Conservation (phyloP, 352 stramenopile species). For the Pythium aquatile region DNA sequence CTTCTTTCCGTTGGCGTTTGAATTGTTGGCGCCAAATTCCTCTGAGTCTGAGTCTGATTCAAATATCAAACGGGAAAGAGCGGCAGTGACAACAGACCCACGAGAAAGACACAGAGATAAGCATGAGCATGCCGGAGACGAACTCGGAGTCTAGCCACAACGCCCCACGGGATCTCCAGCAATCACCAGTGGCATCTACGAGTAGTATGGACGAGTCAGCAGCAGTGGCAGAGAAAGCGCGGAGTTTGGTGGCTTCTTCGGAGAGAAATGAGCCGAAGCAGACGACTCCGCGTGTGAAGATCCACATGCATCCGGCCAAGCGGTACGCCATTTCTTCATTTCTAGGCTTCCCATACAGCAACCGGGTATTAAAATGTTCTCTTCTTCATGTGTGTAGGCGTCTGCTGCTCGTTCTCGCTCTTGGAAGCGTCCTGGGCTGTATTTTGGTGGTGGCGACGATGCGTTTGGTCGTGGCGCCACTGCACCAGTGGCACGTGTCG, state of each 20-base stretch:
- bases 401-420: constrained; percentile 17
- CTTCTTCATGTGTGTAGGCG: constrained; percentile 4
- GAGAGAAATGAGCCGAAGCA: background rate
- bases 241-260: background rate
- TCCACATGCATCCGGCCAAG: constrained; percentile 35
- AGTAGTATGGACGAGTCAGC: background rate
- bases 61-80: background rate
- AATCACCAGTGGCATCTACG: background rate
- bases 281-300: constrained; percentile 6
- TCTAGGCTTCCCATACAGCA: no score
- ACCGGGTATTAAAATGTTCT: no score
- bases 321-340: constrained; percentile 11
- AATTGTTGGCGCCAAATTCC: constrained; percentile 29
- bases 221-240: background rate
- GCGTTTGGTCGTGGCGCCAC: constrained; percentile 15
- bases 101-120: background rate
- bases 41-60: constrained; percentile 14
- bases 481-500: constrained; percentile 14
- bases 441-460: constrained; percentile 23
- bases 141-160: background rate
- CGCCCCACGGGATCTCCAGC: background rate
- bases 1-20: constrained; percentile 16
- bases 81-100: constrained; percentile 6
- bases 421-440: constrained; percentile 22
- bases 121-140: background rate